These are phyloP conservation scores for Fusarium solani-melongenae DNA, from an alignment of 2,329 filamentous ascomycete species.

Conservation along the genomic window DNA sequence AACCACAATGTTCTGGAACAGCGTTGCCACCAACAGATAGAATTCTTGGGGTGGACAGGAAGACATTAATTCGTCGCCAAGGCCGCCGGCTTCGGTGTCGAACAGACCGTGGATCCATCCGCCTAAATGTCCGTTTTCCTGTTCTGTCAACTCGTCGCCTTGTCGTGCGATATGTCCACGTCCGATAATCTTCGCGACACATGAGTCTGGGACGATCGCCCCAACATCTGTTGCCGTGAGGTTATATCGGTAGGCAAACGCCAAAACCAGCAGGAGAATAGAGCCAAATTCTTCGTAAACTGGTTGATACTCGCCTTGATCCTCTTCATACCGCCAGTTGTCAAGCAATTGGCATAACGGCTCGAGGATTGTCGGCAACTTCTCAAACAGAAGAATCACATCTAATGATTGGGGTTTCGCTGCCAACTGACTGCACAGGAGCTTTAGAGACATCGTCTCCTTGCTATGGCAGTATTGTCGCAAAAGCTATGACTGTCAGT, in stretches of 20 bases:
- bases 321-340: slow-evolving; percentile 83
- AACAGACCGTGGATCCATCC: slow-evolving; percentile 85
- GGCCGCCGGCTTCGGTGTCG: slow-evolving; percentile 76
- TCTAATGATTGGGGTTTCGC: slow-evolving; percentile 78
- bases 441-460: slow-evolving; percentile 84
- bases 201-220: slow-evolving; percentile 68
- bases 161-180: slow-evolving; percentile 67
- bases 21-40: slow-evolving; percentile 79
- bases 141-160: slow-evolving; percentile 69
- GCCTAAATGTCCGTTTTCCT: slow-evolving; percentile 73
- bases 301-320: slow-evolving; percentile 85
- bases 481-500: slow-evolving; percentile 63
- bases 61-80: slow-evolving; percentile 84
- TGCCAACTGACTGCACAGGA: slow-evolving; percentile 77
- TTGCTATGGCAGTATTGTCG: slow-evolving; percentile 76
- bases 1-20: slow-evolving; percentile 80
- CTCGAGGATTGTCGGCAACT: slow-evolving; percentile 74
- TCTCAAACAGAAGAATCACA: slow-evolving; percentile 80
- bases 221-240: slow-evolving; percentile 74
- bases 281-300: slow-evolving; percentile 89
- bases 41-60: slow-evolving; percentile 86
- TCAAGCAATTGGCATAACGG: slow-evolving; percentile 82
- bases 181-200: slow-evolving; percentile 74
- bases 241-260: slow-evolving; percentile 80
- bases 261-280: slow-evolving; percentile 77